phyloP scores from a whole-genome alignment of 345 rosid species.

The Anacardium occidentale region DNA sequence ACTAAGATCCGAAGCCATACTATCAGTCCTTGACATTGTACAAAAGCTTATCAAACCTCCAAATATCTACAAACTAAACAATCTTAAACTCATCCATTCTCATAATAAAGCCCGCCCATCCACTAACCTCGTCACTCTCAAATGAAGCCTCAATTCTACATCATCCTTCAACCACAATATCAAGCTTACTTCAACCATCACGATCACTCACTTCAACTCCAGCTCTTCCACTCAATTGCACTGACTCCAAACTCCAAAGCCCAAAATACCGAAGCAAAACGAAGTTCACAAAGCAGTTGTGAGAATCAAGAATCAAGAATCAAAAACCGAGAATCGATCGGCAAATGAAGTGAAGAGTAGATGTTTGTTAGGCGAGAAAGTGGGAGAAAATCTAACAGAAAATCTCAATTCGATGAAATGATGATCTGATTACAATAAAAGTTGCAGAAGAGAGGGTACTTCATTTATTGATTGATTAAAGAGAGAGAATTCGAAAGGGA shows the following conservation, averaged over 20 bases:
- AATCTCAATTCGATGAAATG: not conserved
- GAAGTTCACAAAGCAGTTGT: not conserved
- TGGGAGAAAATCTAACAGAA: conserved; percentile 24
- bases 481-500: not conserved
- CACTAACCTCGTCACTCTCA: conserved; percentile 25
- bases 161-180: conserved; percentile 12
- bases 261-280: not conserved
- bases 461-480: not conserved
- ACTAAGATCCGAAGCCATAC: conserved; percentile 94
- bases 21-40: conserved; percentile 55
- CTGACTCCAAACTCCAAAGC: not conserved
- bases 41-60: not conserved
- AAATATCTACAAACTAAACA: conserved; percentile 15
- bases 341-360: not conserved
- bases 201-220: conserved; percentile 20
- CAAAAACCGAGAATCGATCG: conserved; percentile 1
- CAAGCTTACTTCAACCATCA: conserved; percentile 27
- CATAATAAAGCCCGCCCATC: conserved; percentile 41
- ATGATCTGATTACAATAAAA: conserved; percentile 40
- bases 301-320: too few species aligned
- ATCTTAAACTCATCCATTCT: conserved; percentile 30
- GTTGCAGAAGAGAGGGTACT: conserved; percentile 26
- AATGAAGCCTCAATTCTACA: conserved; percentile 33
- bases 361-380: conserved; percentile 27
- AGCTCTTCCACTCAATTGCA: conserved; percentile 21